Base-by-base conservation (phyloP, 768 basidiomycete species). In the Lactifluus rugatus region DNA sequence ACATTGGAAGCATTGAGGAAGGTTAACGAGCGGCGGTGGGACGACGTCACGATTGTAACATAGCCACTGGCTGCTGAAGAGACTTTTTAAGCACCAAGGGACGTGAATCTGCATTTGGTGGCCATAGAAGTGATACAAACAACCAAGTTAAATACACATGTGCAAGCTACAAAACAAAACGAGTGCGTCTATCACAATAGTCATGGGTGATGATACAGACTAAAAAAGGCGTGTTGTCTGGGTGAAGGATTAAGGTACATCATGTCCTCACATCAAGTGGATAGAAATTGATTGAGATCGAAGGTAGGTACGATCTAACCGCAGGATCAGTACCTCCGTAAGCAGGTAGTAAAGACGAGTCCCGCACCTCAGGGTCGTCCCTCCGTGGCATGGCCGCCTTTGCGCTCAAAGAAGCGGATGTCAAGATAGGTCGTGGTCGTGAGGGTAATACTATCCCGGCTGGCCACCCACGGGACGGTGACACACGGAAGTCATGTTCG, bases 1-100 rank as follows among this genome's bases (percentile, higher is more conserved):
- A 72, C 78, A 2, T 65, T 65, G 41, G 73, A 69, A n/a, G 66
- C 82, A 31, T 53, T 77, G 21, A 61, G 56, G 37, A 75, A 71
- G 54, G 66, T 89, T 41, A 86, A 87, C 63, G 70, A 74, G 64
- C 78, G 79, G 0, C 77, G 84, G 60, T 87, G 85, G 85, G 78
- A 80, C 58, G 84, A 85, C 65, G 73, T 89, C 34, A 69, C 68
- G 44, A 66, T 85, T 61, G 64, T 85, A 58, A 71, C 68, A 56
- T 78, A 62, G 37, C 42, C 25, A 25, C 26, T 26, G 14, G 17
- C 16, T 47, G 13, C 16, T 47, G 3, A 23, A 28, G 28, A 19
- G 28, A 19, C 28, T 23, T 17, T 37, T 49, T 36, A 25, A 56
- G 31, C 2, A 7, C 31, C n/a, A n/a, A n/a, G n/a, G 21, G 46